These are phyloP conservation scores for Prunella vulgaris DNA, from an alignment of 257 asterid genomes.

Conservation along the genomic window DNA sequence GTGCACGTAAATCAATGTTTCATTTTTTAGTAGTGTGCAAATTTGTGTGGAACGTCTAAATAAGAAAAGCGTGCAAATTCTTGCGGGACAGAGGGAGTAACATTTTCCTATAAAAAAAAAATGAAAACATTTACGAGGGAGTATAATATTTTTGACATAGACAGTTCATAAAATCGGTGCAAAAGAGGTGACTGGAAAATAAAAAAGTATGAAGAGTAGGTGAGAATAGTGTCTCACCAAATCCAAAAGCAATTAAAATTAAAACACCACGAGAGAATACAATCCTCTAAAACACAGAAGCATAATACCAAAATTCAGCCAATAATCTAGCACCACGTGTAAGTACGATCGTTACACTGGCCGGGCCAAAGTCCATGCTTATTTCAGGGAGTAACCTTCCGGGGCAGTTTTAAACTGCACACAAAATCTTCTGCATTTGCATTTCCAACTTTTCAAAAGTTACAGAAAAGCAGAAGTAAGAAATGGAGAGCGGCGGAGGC, in stretches of 20 bases:
- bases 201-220: not conserved
- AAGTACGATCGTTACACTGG: not conserved
- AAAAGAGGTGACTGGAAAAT: not conserved
- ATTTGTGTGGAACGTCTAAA: too few species aligned
- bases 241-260: not conserved
- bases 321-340: conserved; percentile 7
- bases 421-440: not conserved
- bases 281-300: not conserved
- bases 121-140: too few species aligned
- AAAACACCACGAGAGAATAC: not conserved
- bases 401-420: conserved; percentile 10
- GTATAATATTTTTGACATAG: too few species aligned
- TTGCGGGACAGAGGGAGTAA: too few species aligned
- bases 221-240: not conserved
- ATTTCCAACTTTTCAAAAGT: not conserved
- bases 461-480: not conserved
- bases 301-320: not conserved
- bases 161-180: too few species aligned
- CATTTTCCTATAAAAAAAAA: too few species aligned
- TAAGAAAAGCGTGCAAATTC: too few species aligned
- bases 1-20: too few species aligned
- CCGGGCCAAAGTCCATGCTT: conserved; percentile 3
- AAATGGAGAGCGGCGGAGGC: conserved; percentile 23
- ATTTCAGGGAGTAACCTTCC: not conserved
- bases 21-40: too few species aligned